Percentiles rank a stretch among this genome's conserved stretches.
Evolutionary conservation across 116 monocot species (phyloP).

Genomic region (Posidonia oceanica): DNA sequence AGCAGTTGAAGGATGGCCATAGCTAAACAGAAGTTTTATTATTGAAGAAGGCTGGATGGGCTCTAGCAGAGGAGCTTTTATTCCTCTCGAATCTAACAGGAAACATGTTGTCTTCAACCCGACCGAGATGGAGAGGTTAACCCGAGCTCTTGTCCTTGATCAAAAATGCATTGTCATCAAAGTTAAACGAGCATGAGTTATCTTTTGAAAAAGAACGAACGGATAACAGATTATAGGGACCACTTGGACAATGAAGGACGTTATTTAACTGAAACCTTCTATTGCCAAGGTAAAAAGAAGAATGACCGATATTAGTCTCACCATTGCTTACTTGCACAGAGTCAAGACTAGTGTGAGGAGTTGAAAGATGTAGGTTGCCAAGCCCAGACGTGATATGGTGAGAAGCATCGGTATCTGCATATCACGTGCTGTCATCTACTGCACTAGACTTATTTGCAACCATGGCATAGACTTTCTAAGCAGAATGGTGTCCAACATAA

Average conservation of each 20-base stretch:
- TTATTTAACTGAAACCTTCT: not conserved
- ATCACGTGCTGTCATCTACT: not conserved
- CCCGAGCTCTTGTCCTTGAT: not conserved
- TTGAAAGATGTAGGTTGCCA: not conserved
- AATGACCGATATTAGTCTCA: not conserved
- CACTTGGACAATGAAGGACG: not conserved
- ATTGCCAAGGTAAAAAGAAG: not conserved
- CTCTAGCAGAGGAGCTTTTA: not conserved
- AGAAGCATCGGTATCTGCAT: not conserved
- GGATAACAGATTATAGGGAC: no score
- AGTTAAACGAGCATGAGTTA: no score
- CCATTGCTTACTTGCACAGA: not conserved
- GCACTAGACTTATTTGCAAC: not conserved
- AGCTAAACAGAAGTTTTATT: not conserved
- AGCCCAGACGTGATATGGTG: not conserved
- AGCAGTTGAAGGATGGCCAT: not conserved
- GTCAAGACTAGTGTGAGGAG: not conserved
- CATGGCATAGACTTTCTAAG: not conserved
- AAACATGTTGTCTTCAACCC: not conserved
- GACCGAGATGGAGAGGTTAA: not conserved
- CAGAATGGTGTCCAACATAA: not conserved
- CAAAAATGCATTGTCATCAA: not conserved
- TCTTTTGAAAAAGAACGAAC: no score
- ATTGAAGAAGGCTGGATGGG: not conserved
- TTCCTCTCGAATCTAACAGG: not conserved